phyloP scores from a whole-genome alignment of 345 rosid species.

The Bruguiera sexangula region DNA sequence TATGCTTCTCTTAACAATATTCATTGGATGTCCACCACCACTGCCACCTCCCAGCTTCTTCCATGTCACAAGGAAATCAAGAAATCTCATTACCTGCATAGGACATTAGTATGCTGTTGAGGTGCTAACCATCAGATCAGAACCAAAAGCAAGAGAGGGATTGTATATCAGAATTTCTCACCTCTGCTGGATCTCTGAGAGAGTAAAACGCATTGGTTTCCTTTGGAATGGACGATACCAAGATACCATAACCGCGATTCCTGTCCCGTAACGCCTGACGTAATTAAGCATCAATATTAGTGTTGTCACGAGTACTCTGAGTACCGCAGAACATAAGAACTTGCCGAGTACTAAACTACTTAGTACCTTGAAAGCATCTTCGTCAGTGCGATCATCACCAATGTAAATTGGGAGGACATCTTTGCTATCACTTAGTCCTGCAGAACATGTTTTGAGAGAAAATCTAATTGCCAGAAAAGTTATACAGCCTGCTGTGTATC shows the following conservation, averaged over 20 bases:
- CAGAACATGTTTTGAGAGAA: not conserved
- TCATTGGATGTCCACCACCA: slow-evolving; percentile 3
- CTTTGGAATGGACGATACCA: slow-evolving; percentile 76
- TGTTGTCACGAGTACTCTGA: not conserved
- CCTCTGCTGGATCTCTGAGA: slow-evolving; percentile 79
- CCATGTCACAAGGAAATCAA: slow-evolving; percentile 64
- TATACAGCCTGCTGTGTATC: not conserved
- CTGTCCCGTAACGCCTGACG: slow-evolving; percentile 55
- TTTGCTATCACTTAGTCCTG: slow-evolving; percentile 58
- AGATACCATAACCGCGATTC: slow-evolving; percentile 69
- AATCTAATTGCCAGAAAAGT: not conserved
- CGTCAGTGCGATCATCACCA: slow-evolving; percentile 88
- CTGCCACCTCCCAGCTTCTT: slow-evolving; percentile 23
- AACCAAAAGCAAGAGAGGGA: not conserved
- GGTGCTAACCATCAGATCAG: slow-evolving; percentile 1
- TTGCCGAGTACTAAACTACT: not conserved
- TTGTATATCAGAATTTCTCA: slow-evolving; percentile 15
- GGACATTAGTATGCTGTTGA: not conserved
- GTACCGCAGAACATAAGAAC: not conserved
- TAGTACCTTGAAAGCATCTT: slow-evolving; percentile 89
- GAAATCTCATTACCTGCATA: slow-evolving; percentile 78
- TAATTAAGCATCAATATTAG: not conserved
- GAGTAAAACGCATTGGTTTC: slow-evolving; percentile 76
- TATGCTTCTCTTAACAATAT: slow-evolving; percentile 9
- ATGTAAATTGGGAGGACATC: slow-evolving; percentile 81